Evolutionary conservation across 805 yeast genomes (phyloP).

Genomic region (Zygosaccharomyces pseudorouxii): DNA sequence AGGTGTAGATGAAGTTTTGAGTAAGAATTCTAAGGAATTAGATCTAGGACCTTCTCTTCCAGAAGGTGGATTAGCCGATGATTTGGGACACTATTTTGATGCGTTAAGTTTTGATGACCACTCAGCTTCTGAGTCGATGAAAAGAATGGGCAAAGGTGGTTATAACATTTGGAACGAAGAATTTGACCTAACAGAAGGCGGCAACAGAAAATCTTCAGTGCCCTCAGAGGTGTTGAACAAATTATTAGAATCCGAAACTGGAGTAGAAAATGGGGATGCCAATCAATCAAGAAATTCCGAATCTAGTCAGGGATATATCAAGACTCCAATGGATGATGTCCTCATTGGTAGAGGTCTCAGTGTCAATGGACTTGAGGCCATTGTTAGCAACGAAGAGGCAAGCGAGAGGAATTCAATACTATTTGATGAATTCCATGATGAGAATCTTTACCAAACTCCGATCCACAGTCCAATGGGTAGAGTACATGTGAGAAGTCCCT

Average conservation of each 20-base stretch:
- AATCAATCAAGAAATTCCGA: background rate
- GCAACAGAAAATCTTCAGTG: constrained; percentile 7
- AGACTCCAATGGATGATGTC: constrained; percentile 23
- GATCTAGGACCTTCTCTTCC: constrained; percentile 8
- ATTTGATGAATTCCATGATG: constrained; percentile 2
- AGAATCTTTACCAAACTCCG: constrained; percentile 4
- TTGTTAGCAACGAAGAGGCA: constrained; percentile 13
- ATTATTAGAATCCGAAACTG: constrained; percentile 8
- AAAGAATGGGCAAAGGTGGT: background rate
- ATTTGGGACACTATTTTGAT: constrained; percentile 15
- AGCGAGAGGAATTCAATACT: constrained; percentile 8
- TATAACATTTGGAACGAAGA: constrained; percentile 18
- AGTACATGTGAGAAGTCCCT: constrained; percentile 30
- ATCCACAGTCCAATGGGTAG: constrained; percentile 12
- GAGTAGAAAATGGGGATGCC: background rate
- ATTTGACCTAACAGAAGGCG: constrained; percentile 7
- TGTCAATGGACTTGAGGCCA: constrained; percentile 21
- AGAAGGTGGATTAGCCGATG: constrained; percentile 17
- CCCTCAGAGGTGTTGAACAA: constrained; percentile 14
- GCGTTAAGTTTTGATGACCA: constrained; percentile 13
- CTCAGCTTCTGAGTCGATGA: constrained; percentile 8
- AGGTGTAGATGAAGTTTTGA: background rate
- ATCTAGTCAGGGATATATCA: constrained; percentile 12
- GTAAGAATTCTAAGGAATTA: background rate
- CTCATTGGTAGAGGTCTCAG: constrained; percentile 22